Evolutionary conservation across 306 rosid genomes (phyloP).

Genomic region (Adenanthera pavonina): DNA sequence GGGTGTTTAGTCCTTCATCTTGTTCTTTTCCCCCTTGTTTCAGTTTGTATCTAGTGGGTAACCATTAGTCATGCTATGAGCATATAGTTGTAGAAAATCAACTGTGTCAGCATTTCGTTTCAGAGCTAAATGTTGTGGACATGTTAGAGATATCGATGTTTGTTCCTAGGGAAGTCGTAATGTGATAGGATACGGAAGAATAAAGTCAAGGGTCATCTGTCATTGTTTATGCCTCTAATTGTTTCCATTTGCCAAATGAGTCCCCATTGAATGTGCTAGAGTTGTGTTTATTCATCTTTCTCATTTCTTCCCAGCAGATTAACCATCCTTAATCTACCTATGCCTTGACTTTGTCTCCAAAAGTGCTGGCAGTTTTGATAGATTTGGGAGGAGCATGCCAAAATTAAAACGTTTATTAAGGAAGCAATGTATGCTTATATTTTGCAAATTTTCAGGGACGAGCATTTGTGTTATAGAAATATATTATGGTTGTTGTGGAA

Average conservation of each 20-base stretch:
- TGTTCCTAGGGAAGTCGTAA: constrained; percentile 11
- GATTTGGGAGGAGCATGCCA: not conserved
- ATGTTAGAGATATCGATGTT: not conserved
- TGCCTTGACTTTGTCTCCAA: constrained; percentile 21
- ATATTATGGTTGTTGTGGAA: constrained; percentile 24
- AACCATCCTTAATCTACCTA: constrained; percentile 1
- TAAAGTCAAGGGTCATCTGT: constrained; percentile 6
- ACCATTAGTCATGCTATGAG: not conserved
- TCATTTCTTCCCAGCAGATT: not conserved
- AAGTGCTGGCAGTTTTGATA: constrained; percentile 13
- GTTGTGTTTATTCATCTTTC: constrained; percentile 11
- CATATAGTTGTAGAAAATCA: not conserved
- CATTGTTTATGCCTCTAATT: constrained; percentile 22
- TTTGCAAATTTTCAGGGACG: constrained; percentile 12
- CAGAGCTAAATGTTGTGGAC: constrained; percentile 10
- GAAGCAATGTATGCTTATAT: constrained; percentile 1
- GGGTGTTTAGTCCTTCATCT: not conserved
- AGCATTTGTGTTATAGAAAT: not conserved
- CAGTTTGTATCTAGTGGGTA: constrained; percentile 20
- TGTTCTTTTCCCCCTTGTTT: constrained; percentile 35
- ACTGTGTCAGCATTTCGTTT: constrained; percentile 20
- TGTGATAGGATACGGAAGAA: constrained; percentile 25
- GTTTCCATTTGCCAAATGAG: constrained; percentile 13
- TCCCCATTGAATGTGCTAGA: constrained; percentile 12
- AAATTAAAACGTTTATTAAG: constrained; percentile 31